Evolutionary conservation across 257 asterid species (phyloP).

Genomic region (Cordia subcordata): DNA sequence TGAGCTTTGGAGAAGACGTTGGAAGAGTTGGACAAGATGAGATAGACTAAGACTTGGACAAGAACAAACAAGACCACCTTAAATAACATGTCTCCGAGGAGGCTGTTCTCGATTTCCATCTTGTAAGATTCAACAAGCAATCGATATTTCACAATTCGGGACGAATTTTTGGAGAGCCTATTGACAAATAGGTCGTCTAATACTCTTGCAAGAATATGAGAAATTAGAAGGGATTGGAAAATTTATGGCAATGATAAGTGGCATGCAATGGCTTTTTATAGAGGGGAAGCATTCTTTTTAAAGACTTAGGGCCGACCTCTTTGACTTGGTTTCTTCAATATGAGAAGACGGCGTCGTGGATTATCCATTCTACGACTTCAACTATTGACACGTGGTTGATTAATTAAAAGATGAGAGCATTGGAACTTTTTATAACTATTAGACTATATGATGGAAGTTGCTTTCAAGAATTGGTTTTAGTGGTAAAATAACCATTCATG

Average conservation of each 20-base stretch:
- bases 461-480: too few relatives aligned
- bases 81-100: constrained; percentile 27
- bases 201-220: neutral
- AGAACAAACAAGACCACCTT: constrained; percentile 42
- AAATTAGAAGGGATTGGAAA: neutral
- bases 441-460: neutral
- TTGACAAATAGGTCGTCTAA: too few relatives aligned
- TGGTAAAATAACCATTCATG: too few relatives aligned
- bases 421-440: too few relatives aligned
- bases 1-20: constrained; percentile 36
- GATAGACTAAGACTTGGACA: constrained; percentile 52
- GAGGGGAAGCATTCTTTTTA: neutral
- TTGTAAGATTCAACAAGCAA: too few relatives aligned
- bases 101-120: constrained; percentile 23
- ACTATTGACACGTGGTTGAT: constrained; percentile 2
- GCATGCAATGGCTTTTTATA: neutral
- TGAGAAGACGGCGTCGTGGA: neutral
- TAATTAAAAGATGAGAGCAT: too few relatives aligned
- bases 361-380: neutral
- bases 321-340: constrained; percentile 1
- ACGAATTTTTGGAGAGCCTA: too few relatives aligned
- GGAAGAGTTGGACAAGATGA: constrained; percentile 52
- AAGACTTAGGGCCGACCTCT: constrained; percentile 2
- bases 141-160: too few relatives aligned
- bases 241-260: neutral